Evolutionary conservation across 2,329 filamentous ascomycete species (phyloP), one percentile per base, ranked within the genome.

Genomic region (Xylaria sp.): DNA sequence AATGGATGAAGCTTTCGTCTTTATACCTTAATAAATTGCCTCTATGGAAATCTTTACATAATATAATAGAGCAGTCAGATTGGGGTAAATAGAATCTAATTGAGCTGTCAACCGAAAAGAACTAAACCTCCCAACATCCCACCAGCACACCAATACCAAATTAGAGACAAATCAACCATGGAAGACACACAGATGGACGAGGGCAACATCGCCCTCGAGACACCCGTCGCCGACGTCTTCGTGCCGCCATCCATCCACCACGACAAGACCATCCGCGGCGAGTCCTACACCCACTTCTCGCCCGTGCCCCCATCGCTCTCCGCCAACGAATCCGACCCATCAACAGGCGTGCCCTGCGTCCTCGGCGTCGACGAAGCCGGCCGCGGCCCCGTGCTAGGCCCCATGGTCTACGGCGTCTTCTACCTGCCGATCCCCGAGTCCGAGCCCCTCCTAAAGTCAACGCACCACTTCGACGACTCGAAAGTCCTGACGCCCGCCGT

Each of bases 281-380:
- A 85, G 56, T 90, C 91, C 50, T 94, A 93, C 82, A 86, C 88
- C 12, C 87, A 94, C 81, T 93, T 90, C 83, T 93, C 92, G 0
- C 84, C 88, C 18, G 84, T 93, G 0, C 93, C 92, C 0, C 78
- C 86, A 0, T 79, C 82, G n/a, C 87, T 94, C 20, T 51, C 71
- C 25, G 62, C 71, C 20, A 59, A 66, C 66, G 51, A 69, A 52
- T 75, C 81, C 3, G 71, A 78, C 20, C 75, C 81, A 15, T 58
- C 65, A 0, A 78, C 79, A 54, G 81, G 80, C 20, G 87, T 85
- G 66, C 87, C 90, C 77, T 96, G 93, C 81, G 91, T 92, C 23
- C 86, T 98, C 25, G 95, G 95, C 71, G 91, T 98, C 60, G 95
- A 98, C 80, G 95, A 98, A 84, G 95, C 95, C 74, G 95, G 95